phyloP scores from a whole-genome alignment of 2,329 filamentous ascomycete species.

The Trichoderma atrobrunneum region DNA sequence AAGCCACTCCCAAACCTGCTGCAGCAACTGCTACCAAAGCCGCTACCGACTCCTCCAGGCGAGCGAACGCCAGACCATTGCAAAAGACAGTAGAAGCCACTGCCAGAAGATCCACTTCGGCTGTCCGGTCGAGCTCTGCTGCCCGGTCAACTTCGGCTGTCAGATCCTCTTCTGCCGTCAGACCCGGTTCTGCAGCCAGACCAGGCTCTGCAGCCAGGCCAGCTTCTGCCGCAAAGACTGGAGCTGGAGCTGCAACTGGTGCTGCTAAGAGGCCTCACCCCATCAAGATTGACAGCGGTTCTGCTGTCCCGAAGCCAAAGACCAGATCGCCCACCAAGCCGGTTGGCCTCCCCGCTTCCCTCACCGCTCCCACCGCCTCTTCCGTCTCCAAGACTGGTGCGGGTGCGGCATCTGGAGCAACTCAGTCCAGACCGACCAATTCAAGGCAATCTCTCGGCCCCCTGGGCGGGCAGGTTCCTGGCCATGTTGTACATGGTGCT shows the following conservation, averaged over 20 bases:
- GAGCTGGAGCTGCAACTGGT: slow-evolving; percentile 36
- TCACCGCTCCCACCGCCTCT: slow-evolving; percentile 68
- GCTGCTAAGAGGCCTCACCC: slow-evolving; percentile 44
- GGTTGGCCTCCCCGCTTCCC: slow-evolving; percentile 57
- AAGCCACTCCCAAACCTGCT: slow-evolving; percentile 25
- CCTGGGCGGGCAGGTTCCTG: slow-evolving; percentile 34
- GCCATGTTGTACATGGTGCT: slow-evolving; percentile 11
- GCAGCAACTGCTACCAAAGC: slow-evolving; percentile 26
- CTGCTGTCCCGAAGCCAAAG: slow-evolving; percentile 56
- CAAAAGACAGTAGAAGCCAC: slow-evolving; percentile 28
- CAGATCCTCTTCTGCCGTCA: slow-evolving; percentile 26
- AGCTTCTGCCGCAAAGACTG: slow-evolving; percentile 25
- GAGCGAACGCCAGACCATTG: slow-evolving; percentile 30
- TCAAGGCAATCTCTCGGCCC: slow-evolving; percentile 33
- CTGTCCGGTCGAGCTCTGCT: slow-evolving; percentile 27
- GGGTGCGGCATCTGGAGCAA: slow-evolving; percentile 17
- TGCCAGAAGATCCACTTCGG: slow-evolving; percentile 33
- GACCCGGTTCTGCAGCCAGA: slow-evolving; percentile 25
- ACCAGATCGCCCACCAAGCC: slow-evolving; percentile 66
- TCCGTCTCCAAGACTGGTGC: slow-evolving; percentile 57
- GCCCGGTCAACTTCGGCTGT: slow-evolving; percentile 28
- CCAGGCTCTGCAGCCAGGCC: slow-evolving; percentile 29
- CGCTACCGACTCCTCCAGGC: slow-evolving; percentile 26
- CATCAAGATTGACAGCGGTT: slow-evolving; percentile 39
- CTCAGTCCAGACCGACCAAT: slow-evolving; percentile 25